Conservation (phyloP, 1,284 basidiomycete genomes). For the Cryptococcus jaspeensis region DNA sequence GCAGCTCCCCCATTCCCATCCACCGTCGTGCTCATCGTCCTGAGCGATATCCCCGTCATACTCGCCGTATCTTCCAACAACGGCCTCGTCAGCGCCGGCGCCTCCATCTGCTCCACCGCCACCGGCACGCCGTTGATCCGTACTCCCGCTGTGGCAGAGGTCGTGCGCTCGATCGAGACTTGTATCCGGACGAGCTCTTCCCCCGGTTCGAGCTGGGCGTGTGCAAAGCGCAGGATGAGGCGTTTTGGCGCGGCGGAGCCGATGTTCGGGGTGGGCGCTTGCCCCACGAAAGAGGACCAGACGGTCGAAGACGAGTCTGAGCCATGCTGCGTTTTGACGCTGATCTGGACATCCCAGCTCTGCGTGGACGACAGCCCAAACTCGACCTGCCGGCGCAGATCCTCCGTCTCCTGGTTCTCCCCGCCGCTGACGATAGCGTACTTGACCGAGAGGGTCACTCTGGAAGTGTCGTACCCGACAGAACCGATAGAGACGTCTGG, state of each 20-base stretch:
- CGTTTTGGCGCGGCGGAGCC: constrained; percentile 57
- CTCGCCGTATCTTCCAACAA: constrained; percentile 44
- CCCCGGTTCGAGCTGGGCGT: constrained; percentile 58
- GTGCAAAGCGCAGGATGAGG: constrained; percentile 66
- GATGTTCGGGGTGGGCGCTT: constrained; percentile 44
- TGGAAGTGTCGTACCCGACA: constrained; percentile 71
- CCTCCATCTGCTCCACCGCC: constrained; percentile 56
- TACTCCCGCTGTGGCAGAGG: constrained; percentile 55
- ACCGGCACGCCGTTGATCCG: constrained; percentile 81
- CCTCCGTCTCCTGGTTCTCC: constrained; percentile 55
- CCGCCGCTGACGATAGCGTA: constrained; percentile 77
- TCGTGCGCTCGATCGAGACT: constrained; percentile 73
- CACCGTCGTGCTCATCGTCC: constrained; percentile 33
- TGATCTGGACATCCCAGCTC: constrained; percentile 84
- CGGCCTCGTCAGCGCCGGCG: constrained; percentile 15
- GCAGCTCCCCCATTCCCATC: constrained; percentile 12
- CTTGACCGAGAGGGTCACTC: constrained; percentile 78
- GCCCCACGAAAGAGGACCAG: constrained; percentile 70
- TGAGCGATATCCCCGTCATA: constrained; percentile 40
- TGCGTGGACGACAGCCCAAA: constrained; percentile 71
- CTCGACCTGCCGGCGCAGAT: constrained; percentile 71
- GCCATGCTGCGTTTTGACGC: constrained; percentile 66
- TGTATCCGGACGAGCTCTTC: constrained; percentile 76
- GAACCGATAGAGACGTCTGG: constrained; percentile 76
- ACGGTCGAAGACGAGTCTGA: constrained; percentile 60